phyloP scores from a whole-genome alignment of 23 red algal genomes.

The Agarophyton chilense region DNA sequence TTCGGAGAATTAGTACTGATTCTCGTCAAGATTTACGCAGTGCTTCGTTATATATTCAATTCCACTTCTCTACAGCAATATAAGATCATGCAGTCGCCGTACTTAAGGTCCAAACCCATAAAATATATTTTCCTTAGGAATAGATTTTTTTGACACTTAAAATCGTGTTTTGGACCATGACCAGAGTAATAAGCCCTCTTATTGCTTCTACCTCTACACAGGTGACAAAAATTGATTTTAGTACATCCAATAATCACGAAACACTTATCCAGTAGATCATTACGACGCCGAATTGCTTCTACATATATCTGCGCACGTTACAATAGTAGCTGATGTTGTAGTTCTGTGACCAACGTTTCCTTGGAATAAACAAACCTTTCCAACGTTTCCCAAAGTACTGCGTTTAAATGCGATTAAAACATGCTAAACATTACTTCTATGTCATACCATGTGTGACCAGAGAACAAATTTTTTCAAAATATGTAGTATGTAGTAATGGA shows the following conservation, averaged over 20 bases:
- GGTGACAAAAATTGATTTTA: no score
- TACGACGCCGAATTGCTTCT: not conserved
- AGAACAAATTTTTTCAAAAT: slow-evolving; percentile 2
- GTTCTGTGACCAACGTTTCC: not conserved
- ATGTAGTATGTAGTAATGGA: slow-evolving; percentile 17
- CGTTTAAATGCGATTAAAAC: slow-evolving; percentile 15
- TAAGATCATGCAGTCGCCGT: no score
- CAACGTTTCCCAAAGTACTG: slow-evolving; percentile 26
- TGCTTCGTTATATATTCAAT: no score
- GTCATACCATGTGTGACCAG: slow-evolving; percentile 15
- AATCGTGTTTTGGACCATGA: no score
- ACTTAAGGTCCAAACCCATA: no score
- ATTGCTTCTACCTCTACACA: no score
- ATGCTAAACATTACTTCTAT: slow-evolving; percentile 6
- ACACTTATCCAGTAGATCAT: slow-evolving; percentile 15
- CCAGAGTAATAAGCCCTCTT: no score
- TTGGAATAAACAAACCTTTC: not conserved
- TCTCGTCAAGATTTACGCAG: no score
- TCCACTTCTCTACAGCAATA: no score
- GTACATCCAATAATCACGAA: slow-evolving; percentile 48
- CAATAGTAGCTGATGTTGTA: not conserved
- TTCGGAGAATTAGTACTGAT: no score
- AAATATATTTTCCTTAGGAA: no score
- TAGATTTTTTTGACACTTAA: no score
- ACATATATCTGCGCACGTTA: slow-evolving; percentile 7